Base-by-base conservation (phyloP, 2,329 filamentous ascomycete species). In the Triangularia verruculosa region DNA sequence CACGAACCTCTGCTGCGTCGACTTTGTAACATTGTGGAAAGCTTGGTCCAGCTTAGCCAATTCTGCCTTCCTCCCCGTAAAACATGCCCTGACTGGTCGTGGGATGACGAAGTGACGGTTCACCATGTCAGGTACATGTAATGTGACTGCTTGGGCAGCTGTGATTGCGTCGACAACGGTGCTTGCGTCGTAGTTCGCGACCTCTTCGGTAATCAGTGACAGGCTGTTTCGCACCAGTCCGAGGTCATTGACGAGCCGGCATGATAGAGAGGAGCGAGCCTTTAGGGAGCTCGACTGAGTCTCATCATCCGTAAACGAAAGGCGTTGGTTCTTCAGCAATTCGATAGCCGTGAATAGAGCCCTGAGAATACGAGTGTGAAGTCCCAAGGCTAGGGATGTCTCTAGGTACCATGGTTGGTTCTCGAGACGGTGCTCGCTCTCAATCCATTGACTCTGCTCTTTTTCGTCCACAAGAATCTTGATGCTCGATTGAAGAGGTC, bases 71-170 rank as follows among this genome's bases (percentile, higher is more conserved):
- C 61, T 20, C 12, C 58, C 43, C 12, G 59, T 57, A 22, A 57
- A 56, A 25, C 17, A 61, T 22, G 25, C 53, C 32, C 57, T 58
- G 17, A 59, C 13, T 12, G 63, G 43, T 32, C 53, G 22, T 9
- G 30, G 30, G 11, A 61, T 54, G 25, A 61, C 32, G 24, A 64
- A 61, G 22, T 61, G 56, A 15, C 54, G 28, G 15, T 64, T 64
- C 9, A 28, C 53, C 5, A 24, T 24, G 9, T 43, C 17, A 6
- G 53, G 59, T 11, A 59, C 24, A 22, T 61, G 22, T 39, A 61
- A 6, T 9, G 53, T 43, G 13, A 53, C 59, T 11, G 51, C 51
- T 54, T 28, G 12, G 3, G 51, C 17, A 24, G 39, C 54, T 27
- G 15, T 30, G 9, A 51, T 56, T 3, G 32, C 53, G 5, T 43